These are phyloP conservation scores for Talaromyces sp. DNA, from an alignment of 2,329 filamentous ascomycete species.

Conservation along the genomic window DNA sequence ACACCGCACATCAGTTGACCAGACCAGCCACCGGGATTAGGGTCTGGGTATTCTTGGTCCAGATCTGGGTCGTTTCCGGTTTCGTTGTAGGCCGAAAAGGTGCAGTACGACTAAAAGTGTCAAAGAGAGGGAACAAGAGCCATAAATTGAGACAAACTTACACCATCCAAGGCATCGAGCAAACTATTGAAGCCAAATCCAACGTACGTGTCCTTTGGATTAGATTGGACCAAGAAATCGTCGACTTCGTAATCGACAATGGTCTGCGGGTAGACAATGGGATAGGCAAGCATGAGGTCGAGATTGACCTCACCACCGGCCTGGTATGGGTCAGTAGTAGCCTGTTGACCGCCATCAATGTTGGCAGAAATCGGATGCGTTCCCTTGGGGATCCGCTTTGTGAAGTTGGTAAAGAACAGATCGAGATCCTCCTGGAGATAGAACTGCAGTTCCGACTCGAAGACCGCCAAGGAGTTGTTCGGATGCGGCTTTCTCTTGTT, in stretches of 20 bases:
- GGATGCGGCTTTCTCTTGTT: conserved; percentile 28
- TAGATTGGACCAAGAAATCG: conserved; percentile 26
- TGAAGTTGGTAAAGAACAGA: conserved; percentile 42
- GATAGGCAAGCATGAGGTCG: conserved; percentile 51
- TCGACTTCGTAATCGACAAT: conserved; percentile 48
- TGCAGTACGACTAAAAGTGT: conserved; percentile 42
- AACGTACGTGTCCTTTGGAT: conserved; percentile 21
- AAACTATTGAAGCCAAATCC: conserved; percentile 39
- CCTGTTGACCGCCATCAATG: conserved; percentile 43
- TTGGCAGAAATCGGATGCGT: conserved; percentile 39
- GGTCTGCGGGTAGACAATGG: conserved; percentile 48
- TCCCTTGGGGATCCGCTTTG: conserved; percentile 37
- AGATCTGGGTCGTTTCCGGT: conserved; percentile 43
- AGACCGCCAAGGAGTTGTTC: conserved; percentile 49
- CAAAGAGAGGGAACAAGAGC: background rate
- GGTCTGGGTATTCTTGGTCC: conserved; percentile 48
- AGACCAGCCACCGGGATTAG: conserved; percentile 43
- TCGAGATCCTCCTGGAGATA: conserved; percentile 48
- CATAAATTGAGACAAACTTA: conserved; percentile 10
- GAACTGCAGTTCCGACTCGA: conserved; percentile 47
- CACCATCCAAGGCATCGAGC: conserved; percentile 47
- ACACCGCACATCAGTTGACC: conserved; percentile 30
- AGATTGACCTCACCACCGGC: conserved; percentile 45
- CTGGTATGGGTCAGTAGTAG: conserved; percentile 22
- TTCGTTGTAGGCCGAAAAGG: conserved; percentile 43